A percentile compares a stretch with the other conserved stretches of the same genome.
Conservation (phyloP, 2,329 filamentous ascomycete genomes). For the Truncatella angustata region DNA sequence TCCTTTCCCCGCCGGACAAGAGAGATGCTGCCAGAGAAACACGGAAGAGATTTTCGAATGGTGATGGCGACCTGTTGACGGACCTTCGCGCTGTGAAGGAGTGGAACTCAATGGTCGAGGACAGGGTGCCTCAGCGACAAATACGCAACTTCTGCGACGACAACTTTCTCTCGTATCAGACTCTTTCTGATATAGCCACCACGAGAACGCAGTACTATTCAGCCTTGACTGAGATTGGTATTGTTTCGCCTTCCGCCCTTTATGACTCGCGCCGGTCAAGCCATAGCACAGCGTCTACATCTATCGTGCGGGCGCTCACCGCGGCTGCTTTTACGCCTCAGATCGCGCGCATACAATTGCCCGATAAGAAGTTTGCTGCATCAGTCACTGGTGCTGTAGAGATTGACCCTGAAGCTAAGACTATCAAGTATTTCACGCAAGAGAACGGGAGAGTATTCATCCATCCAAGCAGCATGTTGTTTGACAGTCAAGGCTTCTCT, state of each 20-base stretch:
- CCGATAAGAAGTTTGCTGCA: conserved; percentile 90
- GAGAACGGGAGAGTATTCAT: conserved; percentile 88
- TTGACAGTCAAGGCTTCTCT: conserved; percentile 76
- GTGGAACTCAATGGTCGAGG: conserved; percentile 68
- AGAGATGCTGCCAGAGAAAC: conserved; percentile 79
- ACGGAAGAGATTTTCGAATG: conserved; percentile 68
- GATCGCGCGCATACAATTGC: conserved; percentile 87
- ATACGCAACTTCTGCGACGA: conserved; percentile 77
- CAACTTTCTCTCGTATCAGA: conserved; percentile 81
- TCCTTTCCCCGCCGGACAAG: conserved; percentile 78
- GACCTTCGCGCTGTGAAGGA: conserved; percentile 81
- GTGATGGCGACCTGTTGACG: conserved; percentile 84
- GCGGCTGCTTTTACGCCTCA: conserved; percentile 80
- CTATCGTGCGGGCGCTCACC: conserved; percentile 67
- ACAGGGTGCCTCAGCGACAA: conserved; percentile 58
- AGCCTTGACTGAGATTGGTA: conserved; percentile 81
- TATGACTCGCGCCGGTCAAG: not conserved
- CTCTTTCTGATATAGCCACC: conserved; percentile 82
- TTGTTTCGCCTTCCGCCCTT: conserved; percentile 49
- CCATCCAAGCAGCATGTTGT: conserved; percentile 84
- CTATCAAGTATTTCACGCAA: conserved; percentile 89
- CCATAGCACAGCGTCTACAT: conserved; percentile 27
- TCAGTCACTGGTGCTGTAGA: conserved; percentile 88
- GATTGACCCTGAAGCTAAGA: conserved; percentile 85
- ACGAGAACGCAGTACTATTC: conserved; percentile 84